Evolutionary conservation across 202 grass and related monocot genomes (phyloP).

Genomic region (Digitaria exilis): DNA sequence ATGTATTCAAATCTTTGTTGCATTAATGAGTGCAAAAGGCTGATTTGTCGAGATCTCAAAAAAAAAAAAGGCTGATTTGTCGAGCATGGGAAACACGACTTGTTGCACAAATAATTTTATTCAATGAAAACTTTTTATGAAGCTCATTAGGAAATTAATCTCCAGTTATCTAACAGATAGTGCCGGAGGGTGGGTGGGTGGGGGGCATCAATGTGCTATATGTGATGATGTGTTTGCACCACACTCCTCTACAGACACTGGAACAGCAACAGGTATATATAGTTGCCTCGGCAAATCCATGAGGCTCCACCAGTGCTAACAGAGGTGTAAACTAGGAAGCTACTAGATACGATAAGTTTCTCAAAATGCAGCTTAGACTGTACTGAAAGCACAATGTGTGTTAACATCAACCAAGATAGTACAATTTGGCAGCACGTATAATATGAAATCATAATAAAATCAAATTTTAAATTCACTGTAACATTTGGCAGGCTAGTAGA

Average conservation of each 20-base stretch:
- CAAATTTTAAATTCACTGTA: slow-evolving; percentile 4
- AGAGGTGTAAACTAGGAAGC: background rate
- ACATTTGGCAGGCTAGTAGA: background rate
- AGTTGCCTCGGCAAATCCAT: too few relatives aligned
- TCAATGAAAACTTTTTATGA: background rate
- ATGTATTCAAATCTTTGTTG: background rate
- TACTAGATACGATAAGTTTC: slow-evolving; percentile 1
- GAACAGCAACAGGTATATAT: too few relatives aligned
- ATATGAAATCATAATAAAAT: slow-evolving; percentile 4
- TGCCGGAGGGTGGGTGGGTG: too few relatives aligned
- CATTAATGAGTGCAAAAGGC: background rate
- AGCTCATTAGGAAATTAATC: background rate
- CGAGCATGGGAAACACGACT: background rate
- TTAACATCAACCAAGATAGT: slow-evolving; percentile 13
- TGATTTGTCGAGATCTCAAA: too few relatives aligned
- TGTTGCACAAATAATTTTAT: slow-evolving; percentile 9
- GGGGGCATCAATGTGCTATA: too few relatives aligned
- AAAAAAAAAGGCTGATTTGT: too few relatives aligned
- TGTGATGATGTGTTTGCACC: too few relatives aligned
- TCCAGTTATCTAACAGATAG: slow-evolving; percentile 4
- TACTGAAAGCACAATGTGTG: background rate
- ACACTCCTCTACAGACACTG: too few relatives aligned
- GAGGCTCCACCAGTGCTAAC: background rate
- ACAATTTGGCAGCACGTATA: background rate
- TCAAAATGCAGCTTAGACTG: background rate